Base-by-base conservation (phyloP, 2,329 filamentous ascomycete species). In the Ceratocystis destructans region DNA sequence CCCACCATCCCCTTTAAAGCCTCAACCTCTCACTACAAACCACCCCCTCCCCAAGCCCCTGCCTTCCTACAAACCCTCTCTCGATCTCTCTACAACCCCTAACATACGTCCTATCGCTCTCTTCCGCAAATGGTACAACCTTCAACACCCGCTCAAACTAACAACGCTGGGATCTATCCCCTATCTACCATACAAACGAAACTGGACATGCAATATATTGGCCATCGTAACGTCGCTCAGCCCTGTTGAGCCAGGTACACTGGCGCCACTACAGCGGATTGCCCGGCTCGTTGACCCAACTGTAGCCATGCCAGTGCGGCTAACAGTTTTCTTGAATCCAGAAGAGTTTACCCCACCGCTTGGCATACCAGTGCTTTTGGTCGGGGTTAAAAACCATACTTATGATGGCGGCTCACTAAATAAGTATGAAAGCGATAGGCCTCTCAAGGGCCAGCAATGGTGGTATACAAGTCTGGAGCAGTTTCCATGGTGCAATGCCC, bases 121-220 rank as follows among this genome's bases (percentile, higher is more conserved):
- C 2, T 74, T 78, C 2, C 76, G 75, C 67, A 74, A 77, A 64
- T 77, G 76, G 73, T 74, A 76, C 64, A 71, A 79, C 63, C 17
- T 46, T n/a, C 74, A 75, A 0, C 74, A 75, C 0, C 79, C 81
- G 0, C 74, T 82, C 17, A 83, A 80, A 69, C 78, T 84, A 33
- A 83, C 81, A 0, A 75, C 76, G 2, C 74, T 84, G 12, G 75
- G 75, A 61, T 74, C 77, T 5, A 79, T 84, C 62, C 79, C 81
- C 0, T 74, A 78, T 68, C 76, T 84, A 0, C 81, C 81, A 1
- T 83, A 81, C 72, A 78, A 79, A 64, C 80, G 83, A 67, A 84
- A 84, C 71, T 84, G 81, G 81, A 79, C 79, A 59, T 77, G 80
- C 71, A 83, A 83, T 68, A 74, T 82, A 5, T 77, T 84, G 2